Conservation (phyloP, 2,329 filamentous ascomycete genomes). For the Monilinia vaccinii-corymbosi region DNA sequence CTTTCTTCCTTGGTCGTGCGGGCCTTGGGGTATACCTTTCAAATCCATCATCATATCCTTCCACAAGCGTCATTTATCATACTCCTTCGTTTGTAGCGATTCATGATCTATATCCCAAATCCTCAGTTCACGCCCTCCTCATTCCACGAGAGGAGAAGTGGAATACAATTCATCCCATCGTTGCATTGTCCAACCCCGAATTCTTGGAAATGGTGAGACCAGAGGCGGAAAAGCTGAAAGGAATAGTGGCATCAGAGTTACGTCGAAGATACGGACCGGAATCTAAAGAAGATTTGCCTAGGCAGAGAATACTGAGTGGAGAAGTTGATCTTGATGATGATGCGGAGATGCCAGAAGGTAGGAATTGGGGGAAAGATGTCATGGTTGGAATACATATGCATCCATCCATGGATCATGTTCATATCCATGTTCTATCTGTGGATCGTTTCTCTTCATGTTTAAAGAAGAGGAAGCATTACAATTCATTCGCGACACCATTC, state of each 20-base stretch:
- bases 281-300: slow-evolving; percentile 53
- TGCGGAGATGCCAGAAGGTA: slow-evolving; percentile 52
- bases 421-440: slow-evolving; percentile 76
- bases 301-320: slow-evolving; percentile 56
- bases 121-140: slow-evolving; percentile 77
- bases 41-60: slow-evolving; percentile 50
- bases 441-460: slow-evolving; percentile 67
- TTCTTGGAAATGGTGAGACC: slow-evolving; percentile 57
- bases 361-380: slow-evolving; percentile 72
- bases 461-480: slow-evolving; percentile 82
- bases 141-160: slow-evolving; percentile 61
- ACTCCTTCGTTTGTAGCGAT: slow-evolving; percentile 66
- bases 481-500: slow-evolving; percentile 81
- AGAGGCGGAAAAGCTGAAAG: slow-evolving; percentile 52
- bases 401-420: slow-evolving; percentile 86
- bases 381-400: slow-evolving; percentile 74
- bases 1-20: slow-evolving; percentile 39
- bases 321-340: slow-evolving; percentile 40
- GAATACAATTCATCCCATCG: slow-evolving; percentile 62
- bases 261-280: slow-evolving; percentile 54
- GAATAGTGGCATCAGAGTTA: slow-evolving; percentile 65
- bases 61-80: slow-evolving; percentile 53
- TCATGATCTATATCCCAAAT: slow-evolving; percentile 79
- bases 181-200: slow-evolving; percentile 59
- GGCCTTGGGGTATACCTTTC: slow-evolving; percentile 59